phyloP scores from a whole-genome alignment of 2,329 filamentous ascomycete genomes.

The Herpotrichia juniperi region DNA sequence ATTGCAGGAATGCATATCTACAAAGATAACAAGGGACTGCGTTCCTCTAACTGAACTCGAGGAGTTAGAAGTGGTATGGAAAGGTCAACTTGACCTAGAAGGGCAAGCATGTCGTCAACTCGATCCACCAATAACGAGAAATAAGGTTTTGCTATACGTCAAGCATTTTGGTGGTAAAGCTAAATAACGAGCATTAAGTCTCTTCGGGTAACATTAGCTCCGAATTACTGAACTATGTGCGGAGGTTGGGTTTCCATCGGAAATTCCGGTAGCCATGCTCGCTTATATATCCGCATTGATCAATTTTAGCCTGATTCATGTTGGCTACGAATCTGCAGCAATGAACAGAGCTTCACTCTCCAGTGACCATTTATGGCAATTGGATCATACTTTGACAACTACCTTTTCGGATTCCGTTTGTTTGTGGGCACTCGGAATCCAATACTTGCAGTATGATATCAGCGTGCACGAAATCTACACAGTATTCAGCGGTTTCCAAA shows the following conservation, averaged over 20 bases:
- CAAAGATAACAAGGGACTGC: neutral
- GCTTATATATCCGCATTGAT: neutral
- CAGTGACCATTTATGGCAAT: neutral
- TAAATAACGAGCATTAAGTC: neutral
- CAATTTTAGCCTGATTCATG: slow-evolving; percentile 6
- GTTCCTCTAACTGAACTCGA: neutral
- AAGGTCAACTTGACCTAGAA: neutral
- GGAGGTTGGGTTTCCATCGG: neutral
- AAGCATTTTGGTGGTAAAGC: neutral
- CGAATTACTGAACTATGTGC: neutral
- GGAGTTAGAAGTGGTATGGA: neutral
- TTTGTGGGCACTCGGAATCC: neutral
- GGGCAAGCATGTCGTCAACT: neutral
- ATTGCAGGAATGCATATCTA: neutral
- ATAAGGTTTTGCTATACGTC: neutral
- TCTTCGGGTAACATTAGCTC: neutral
- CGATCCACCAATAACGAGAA: neutral
- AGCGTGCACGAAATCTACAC: neutral
- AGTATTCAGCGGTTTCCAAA: neutral
- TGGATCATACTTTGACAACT: neutral
- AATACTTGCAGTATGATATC: neutral
- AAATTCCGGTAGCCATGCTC: neutral
- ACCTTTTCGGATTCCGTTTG: neutral
- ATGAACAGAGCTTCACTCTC: neutral
- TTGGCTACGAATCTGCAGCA: neutral